These are phyloP conservation scores for Pisolithus tinctorius DNA, from an alignment of 768 basidiomycete species.

Conservation along the genomic window DNA sequence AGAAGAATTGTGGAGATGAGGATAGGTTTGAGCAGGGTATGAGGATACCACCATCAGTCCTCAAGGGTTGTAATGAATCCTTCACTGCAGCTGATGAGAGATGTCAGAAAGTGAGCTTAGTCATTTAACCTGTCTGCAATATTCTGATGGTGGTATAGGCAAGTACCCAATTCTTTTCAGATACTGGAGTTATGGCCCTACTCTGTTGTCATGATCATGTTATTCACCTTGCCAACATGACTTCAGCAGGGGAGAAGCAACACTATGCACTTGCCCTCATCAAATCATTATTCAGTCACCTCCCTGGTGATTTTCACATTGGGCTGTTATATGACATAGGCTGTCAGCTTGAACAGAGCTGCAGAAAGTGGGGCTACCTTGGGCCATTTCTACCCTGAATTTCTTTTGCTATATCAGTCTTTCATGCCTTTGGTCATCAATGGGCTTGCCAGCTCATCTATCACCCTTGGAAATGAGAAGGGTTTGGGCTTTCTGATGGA, in stretches of 20 bases:
- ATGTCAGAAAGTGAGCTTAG: slow-evolving; percentile 1
- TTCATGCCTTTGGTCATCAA: slow-evolving; percentile 32
- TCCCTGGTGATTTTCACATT: slow-evolving; percentile 11
- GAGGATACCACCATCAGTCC: slow-evolving; percentile 21
- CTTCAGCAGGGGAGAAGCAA: slow-evolving; percentile 15
- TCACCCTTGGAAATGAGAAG: slow-evolving; percentile 25
- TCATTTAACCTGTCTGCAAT: not conserved
- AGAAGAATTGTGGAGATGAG: not conserved
- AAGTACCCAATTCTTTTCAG: slow-evolving; percentile 9
- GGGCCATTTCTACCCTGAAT: slow-evolving; percentile 13
- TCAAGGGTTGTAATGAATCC: slow-evolving; percentile 27
- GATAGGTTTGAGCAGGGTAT: slow-evolving; percentile 16
- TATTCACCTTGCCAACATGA: slow-evolving; percentile 14
- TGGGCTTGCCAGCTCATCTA: slow-evolving; percentile 31
- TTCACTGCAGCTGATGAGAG: slow-evolving; percentile 16
- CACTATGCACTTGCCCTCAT: slow-evolving; percentile 17
- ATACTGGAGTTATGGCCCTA: slow-evolving; percentile 18
- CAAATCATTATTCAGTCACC: slow-evolving; percentile 9
- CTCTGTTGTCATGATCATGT: slow-evolving; percentile 17
- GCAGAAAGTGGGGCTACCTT: slow-evolving; percentile 5
- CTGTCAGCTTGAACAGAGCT: slow-evolving; percentile 18
- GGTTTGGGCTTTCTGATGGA: slow-evolving; percentile 22
- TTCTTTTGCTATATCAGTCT: slow-evolving; percentile 23
- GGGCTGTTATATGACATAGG: slow-evolving; percentile 19
- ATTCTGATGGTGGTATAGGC: slow-evolving; percentile 5